These are phyloP conservation scores for Setaria italica DNA, from an alignment of 202 grass and related monocot species.

Conservation along the genomic window DNA sequence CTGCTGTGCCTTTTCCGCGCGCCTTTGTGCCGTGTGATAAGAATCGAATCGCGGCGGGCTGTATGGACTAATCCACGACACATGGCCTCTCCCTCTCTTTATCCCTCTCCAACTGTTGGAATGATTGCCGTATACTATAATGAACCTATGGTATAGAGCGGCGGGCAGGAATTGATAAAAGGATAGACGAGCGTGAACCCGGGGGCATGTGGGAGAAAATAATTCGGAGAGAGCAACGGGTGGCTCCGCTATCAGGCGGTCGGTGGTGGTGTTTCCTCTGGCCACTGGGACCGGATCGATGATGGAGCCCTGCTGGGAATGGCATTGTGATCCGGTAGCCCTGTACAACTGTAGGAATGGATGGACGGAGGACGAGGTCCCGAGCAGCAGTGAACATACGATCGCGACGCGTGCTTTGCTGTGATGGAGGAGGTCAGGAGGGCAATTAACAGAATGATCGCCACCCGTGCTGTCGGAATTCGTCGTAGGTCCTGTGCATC, in stretches of 20 bases:
- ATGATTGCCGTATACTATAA: background rate
- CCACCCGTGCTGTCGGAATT: too few species aligned
- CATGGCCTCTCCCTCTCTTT: constrained; percentile 1
- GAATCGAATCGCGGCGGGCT: constrained; percentile 20
- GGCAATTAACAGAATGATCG: too few species aligned
- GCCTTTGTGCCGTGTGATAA: constrained; percentile 31
- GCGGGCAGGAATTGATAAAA: background rate
- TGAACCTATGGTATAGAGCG: background rate
- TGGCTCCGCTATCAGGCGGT: background rate
- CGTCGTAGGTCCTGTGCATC: too few species aligned
- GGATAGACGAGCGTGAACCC: background rate
- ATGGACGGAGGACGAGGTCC: background rate
- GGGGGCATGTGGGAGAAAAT: constrained; percentile 11
- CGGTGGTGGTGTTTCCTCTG: too few species aligned
- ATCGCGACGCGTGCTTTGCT: background rate
- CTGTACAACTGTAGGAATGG: background rate
- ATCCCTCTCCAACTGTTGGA: background rate
- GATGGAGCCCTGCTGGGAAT: too few species aligned
- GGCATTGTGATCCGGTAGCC: too few species aligned
- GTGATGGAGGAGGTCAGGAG: background rate
- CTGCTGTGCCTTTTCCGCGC: background rate
- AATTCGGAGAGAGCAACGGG: constrained; percentile 32
- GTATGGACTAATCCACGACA: constrained; percentile 30
- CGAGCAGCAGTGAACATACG: background rate
- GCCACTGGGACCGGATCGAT: too few species aligned